Evolutionary conservation across 225 moss, liverwort and hornwort genomes (phyloP).

Genomic region (Antitrichia curtipendula): DNA sequence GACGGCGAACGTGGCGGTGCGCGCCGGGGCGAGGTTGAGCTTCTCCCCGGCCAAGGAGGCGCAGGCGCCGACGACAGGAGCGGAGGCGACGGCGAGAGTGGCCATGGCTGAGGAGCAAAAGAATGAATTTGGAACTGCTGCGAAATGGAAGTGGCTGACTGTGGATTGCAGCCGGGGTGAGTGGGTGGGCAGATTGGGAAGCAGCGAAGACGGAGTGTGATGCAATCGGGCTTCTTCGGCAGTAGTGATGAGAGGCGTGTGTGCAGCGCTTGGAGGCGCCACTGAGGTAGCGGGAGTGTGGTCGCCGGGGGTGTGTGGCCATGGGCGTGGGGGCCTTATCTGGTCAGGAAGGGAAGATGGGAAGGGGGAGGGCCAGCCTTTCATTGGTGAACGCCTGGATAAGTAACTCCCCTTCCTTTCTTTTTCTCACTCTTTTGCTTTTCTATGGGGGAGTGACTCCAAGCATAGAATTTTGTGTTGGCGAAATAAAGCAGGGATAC

Average conservation of each 20-base stretch:
- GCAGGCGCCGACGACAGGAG: slow-evolving; percentile 1
- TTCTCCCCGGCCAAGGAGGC: slow-evolving; percentile 1
- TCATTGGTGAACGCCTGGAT: background rate
- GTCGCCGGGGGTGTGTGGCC: background rate
- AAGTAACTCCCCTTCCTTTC: background rate
- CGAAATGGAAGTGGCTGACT: background rate
- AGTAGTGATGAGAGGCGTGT: background rate
- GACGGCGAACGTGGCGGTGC: background rate
- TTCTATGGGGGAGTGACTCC: no score
- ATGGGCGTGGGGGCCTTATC: slow-evolving; percentile 3
- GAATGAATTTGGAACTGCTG: background rate
- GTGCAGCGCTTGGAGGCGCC: background rate
- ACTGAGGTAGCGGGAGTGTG: background rate
- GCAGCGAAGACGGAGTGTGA: background rate
- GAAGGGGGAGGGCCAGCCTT: background rate
- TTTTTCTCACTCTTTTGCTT: background rate
- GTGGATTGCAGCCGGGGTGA: background rate
- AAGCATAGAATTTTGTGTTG: background rate
- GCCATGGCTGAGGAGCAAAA: background rate
- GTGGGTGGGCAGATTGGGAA: background rate
- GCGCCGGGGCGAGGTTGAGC: background rate
- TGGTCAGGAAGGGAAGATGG: background rate
- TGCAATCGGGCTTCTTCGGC: background rate
- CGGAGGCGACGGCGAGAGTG: background rate
- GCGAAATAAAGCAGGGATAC: background rate